Evolutionary conservation across 805 yeast genomes (phyloP).

Genomic region (Candida ipomoeae): DNA sequence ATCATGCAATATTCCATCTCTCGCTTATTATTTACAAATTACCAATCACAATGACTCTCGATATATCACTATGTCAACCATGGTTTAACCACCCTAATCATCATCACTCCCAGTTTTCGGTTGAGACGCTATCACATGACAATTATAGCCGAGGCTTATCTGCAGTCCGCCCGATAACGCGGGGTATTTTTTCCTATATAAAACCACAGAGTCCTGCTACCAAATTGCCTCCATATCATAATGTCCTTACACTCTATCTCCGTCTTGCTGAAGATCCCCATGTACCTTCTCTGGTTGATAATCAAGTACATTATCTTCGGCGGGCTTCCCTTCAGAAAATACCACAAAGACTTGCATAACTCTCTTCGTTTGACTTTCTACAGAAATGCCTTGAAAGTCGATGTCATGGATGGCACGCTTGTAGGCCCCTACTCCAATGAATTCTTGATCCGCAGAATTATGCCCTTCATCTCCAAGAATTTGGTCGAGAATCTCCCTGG

Average conservation of each 20-base stretch:
- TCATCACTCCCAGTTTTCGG: not conserved
- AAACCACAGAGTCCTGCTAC: not conserved
- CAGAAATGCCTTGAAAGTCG: conserved; percentile 12
- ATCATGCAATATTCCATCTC: no score
- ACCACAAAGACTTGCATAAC: conserved; percentile 10
- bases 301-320: conserved; percentile 17
- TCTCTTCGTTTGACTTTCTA: conserved; percentile 13
- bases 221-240: not conserved
- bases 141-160: not conserved
- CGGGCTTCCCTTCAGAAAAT: conserved; percentile 14
- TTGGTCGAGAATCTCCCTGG: conserved; percentile 18
- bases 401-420: conserved; percentile 13
- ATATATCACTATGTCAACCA: no score
- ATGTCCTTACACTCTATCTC: conserved; percentile 12
- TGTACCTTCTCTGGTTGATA: conserved; percentile 12
- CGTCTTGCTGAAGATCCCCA: conserved; percentile 11
- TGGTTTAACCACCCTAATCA: no score
- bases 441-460: conserved; percentile 10
- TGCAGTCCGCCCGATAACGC: not conserved
- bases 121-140: not conserved
- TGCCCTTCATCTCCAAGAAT: conserved; percentile 8
- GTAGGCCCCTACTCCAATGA: conserved; percentile 14
- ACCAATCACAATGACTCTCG: no score
- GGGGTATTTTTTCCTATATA: not conserved
- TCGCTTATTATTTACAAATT: no score